Evolutionary conservation across 2,329 filamentous ascomycete species (phyloP), one percentile per base, ranked within the genome.

Genomic region (Aspergillus luchuensis): DNA sequence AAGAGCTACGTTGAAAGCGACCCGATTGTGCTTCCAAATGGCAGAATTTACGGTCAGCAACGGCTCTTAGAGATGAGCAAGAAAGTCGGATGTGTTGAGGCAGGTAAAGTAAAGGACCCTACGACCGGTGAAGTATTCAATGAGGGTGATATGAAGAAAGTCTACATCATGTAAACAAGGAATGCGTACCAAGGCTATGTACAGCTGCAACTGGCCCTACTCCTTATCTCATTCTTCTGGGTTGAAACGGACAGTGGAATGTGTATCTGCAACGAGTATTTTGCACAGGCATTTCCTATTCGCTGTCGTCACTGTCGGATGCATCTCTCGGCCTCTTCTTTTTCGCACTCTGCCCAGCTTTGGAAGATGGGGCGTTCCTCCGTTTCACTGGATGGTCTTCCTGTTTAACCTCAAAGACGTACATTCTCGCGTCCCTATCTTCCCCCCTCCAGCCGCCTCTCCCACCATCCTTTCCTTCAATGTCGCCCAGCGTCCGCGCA

Each of bases 1-100:
- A 96, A 96, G 82, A 97, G 92, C 73, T 91, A 92, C 63, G 91
- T 98, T 30, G 94, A 97, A 72, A 87, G 87, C 49, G 93, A 98
- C 72, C 85, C 95, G 1, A 85, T 96, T 19, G 85, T 98, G 47
- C 78, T 99, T 58, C 95, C 95, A 23, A 97, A 96, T 74, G 89
- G 90, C 1, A 84, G 91, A 56, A 90, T 96, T 8, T 97, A 97
- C 73, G 91, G 94, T 19, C 84, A 87, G 60, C 86, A 89, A 58
- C 82, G 89, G 54, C 80, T 99, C 53, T 80, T 89, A 63, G 86
- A 90, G 59, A 87, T 95, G 74, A 91, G 93, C 58, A 85, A 86
- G 71, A 97, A 96, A 79, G 82, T 92, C 0, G 91, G 91, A 1
- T 72, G 70, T 0, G 81, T 95, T 45, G 80, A 82, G 21, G 72